Evolutionary conservation across 2,329 filamentous ascomycete species (phyloP), one percentile per base, ranked within the genome.

Genomic region (Trichoderma breve): DNA sequence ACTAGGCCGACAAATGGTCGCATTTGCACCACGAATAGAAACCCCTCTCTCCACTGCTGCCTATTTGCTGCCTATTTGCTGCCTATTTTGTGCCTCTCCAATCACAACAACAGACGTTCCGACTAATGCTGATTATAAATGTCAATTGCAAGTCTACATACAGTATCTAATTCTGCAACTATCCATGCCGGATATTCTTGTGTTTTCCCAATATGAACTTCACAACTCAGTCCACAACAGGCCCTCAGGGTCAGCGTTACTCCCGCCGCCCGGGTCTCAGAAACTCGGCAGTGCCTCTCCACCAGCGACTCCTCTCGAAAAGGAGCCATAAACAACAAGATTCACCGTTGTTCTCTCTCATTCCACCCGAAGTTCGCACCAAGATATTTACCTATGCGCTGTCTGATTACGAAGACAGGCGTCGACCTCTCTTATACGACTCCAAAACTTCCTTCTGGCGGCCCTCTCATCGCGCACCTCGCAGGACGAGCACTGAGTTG

Each of bases 311-410:
- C 15, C 43, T 70, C 32, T 32, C 43, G 12, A 47, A 53, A 30
- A 51, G 63, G 9, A 53, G n/a, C 26, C 36, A 53, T 15, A 36
- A 74, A 0, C 78, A 79, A n/a, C 6, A 21, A 2, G 9, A 70
- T 1, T 78, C 72, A 15, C 78, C 75, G 1, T 75, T 86, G 0
- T 85, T 84, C 73, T 53, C 70, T 2, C 18, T 73, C 1, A 75
- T 88, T 0, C 86, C 87, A 0, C 81, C 82, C 18, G 87, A 89
- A 75, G 74, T 89, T 15, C 84, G 87, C 70, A 80, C 81, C 72
- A 75, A 78, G 1, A 86, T 89, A 63, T 89, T 86, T 75, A 71
- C 77, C 11, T 79, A 78, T 58, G 81, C 78, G 0, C 76, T 86
- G 4, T 77, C 80, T 6, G 81, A 82, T 34, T 82, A 80, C 36